Evolutionary conservation across 78 protist species (phyloP), one percentile per base, ranked within the genome.

Genomic region (Dictyostelium capitatum): DNA sequence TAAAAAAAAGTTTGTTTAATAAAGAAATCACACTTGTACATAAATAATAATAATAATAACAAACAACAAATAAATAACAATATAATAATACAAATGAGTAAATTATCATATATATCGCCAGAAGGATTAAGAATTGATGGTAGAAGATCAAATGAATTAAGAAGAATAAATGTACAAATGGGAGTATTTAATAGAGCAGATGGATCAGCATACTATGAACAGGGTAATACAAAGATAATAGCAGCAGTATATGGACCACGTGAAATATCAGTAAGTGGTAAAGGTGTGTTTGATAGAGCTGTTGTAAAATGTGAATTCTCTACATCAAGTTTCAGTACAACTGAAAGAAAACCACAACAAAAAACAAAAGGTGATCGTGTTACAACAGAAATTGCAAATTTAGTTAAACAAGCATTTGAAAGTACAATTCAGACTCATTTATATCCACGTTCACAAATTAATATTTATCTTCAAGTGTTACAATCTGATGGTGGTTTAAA

Each of bases 401-500:
- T 91, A 47, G 23, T 98, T 1, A 74, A 69, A 48, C 80, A 93
- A 30, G 95, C 98, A 0, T 91, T 97, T 56, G 97, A 98, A 69
- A 37, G 92, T 2, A 96, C 94, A 15, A 81, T 97, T 62, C 65
- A 96, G 12, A 56, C 91, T 1, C 4, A 62, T 10, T 50, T 96
- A 43, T 94, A 79, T 41, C 99, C 99, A 0, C 64, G 97, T 12
- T 96, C 99, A 6, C 97, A 97, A 41, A 98, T 98, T 32, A 95
- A 89, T 62, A 92, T 98, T 12, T 94, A 30, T 64, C 53, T 98
- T 19, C 97, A 97, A 11, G 97, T 98, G 4, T 65, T 98, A 28
- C 99, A 98, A 67, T 77, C 98, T 3, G 99, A 98, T n/a, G 99
- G 99, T 4, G 98, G 98, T 25, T 14, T 84, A 6, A 84, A 83